These are phyloP conservation scores for Nemania sp. DNA, from an alignment of 2,329 filamentous ascomycete species.

Conservation along the genomic window DNA sequence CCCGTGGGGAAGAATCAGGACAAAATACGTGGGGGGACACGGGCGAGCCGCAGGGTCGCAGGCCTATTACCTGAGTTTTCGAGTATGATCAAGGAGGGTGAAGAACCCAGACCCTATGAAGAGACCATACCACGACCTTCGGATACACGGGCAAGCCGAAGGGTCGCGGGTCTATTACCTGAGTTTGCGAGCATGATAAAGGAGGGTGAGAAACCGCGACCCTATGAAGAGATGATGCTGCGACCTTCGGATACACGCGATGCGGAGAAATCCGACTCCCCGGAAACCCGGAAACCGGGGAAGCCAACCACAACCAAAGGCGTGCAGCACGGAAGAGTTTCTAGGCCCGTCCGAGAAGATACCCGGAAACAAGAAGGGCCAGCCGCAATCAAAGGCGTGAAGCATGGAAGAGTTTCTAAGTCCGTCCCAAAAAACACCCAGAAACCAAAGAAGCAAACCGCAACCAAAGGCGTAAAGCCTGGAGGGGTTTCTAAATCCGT, in stretches of 20 bases:
- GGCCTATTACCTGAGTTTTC: constrained; percentile 1
- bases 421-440: too few species aligned
- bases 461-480: neutral
- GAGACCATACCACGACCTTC: too few species aligned
- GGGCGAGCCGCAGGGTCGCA: neutral
- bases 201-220: neutral
- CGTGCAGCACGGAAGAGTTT: neutral
- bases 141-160: neutral
- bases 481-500: neutral
- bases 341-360: neutral
- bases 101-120: constrained; percentile 1
- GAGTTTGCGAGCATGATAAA: neutral
- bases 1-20: constrained; percentile 1
- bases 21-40: constrained; percentile 7
- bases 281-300: neutral
- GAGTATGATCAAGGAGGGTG: too few species aligned
- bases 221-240: neutral
- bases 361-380: too few species aligned
- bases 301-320: neutral
- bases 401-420: too few species aligned
- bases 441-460: neutral
- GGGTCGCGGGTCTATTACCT: neutral
- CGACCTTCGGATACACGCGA: neutral
- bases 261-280: neutral
- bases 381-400: too few species aligned